Conservation (phyloP, 2,329 filamentous ascomycete species). For the Xylaria sp. region DNA sequence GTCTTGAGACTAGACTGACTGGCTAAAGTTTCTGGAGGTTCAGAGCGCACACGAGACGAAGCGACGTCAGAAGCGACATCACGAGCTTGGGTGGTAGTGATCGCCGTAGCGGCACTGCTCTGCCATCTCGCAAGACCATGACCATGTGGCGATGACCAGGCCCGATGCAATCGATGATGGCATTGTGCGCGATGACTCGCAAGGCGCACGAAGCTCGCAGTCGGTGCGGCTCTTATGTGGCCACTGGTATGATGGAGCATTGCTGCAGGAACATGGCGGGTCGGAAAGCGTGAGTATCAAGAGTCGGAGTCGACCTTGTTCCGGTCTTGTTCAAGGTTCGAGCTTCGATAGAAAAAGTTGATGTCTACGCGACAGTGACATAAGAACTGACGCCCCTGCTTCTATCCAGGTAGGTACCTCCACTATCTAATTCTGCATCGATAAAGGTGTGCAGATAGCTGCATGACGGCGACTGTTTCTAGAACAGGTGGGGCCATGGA, state of each 20-base stretch:
- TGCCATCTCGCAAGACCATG: slow-evolving; percentile 59
- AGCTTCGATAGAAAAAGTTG: slow-evolving; percentile 4
- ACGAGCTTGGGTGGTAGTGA: slow-evolving; percentile 35
- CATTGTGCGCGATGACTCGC: slow-evolving; percentile 60
- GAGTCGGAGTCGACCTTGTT: not conserved
- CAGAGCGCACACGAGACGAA: slow-evolving; percentile 32
- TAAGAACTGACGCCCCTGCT: not conserved
- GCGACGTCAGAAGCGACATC: slow-evolving; percentile 36
- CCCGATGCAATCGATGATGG: slow-evolving; percentile 52
- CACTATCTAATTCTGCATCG: not conserved
- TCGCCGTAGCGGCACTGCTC: slow-evolving; percentile 46
- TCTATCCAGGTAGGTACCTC: not conserved
- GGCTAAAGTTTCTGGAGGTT: slow-evolving; percentile 56
- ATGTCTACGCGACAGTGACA: slow-evolving; percentile 25
- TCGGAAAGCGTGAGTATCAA: not conserved
- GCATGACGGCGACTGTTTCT: not conserved
- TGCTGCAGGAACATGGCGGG: slow-evolving; percentile 48
- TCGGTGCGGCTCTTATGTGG: slow-evolving; percentile 55
- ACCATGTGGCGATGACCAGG: slow-evolving; percentile 49
- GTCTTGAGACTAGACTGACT: slow-evolving; percentile 53
- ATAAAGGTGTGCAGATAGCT: not conserved
- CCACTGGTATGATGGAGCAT: slow-evolving; percentile 56
- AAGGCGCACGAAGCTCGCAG: slow-evolving; percentile 62
- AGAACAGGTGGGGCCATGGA: not conserved
- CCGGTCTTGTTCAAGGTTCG: not conserved